Evolutionary conservation across 176 grass and related monocot species (phyloP).

Genomic region (Themeda triandra): DNA sequence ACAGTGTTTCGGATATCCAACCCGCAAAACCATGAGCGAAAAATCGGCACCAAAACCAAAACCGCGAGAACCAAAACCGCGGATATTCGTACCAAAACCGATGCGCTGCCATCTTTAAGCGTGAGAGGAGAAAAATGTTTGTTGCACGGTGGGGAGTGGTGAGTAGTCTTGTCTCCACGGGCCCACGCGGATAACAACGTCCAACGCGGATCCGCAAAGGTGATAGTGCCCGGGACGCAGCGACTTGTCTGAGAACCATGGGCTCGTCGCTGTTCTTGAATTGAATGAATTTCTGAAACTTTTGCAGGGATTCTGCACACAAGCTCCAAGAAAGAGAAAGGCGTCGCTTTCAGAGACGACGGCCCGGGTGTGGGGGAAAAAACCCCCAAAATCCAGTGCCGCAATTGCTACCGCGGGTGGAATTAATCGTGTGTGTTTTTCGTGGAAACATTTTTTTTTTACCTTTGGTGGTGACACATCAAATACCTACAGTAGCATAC

Average conservation of each 20-base stretch:
- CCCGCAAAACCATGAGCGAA: too few relatives aligned
- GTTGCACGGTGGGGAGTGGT: too few relatives aligned
- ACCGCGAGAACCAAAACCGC: too few relatives aligned
- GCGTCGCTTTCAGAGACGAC: conserved; percentile 1
- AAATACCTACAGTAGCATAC: conserved; percentile 30
- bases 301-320: background rate
- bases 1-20: too few relatives aligned
- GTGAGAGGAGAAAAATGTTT: too few relatives aligned
- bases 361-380: background rate
- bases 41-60: too few relatives aligned
- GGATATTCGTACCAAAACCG: too few relatives aligned
- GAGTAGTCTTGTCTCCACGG: background rate
- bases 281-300: background rate
- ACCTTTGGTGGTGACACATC: background rate
- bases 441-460: background rate
- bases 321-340: background rate
- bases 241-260: background rate
- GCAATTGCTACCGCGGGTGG: background rate
- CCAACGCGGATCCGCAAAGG: background rate
- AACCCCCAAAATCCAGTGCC: background rate
- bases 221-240: conserved; percentile 13
- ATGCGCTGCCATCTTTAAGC: too few relatives aligned
- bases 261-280: background rate
- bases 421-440: background rate
- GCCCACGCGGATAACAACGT: conserved; percentile 21